phyloP scores from a whole-genome alignment of 164 flowering plant species.

The Sextonia rubra region DNA sequence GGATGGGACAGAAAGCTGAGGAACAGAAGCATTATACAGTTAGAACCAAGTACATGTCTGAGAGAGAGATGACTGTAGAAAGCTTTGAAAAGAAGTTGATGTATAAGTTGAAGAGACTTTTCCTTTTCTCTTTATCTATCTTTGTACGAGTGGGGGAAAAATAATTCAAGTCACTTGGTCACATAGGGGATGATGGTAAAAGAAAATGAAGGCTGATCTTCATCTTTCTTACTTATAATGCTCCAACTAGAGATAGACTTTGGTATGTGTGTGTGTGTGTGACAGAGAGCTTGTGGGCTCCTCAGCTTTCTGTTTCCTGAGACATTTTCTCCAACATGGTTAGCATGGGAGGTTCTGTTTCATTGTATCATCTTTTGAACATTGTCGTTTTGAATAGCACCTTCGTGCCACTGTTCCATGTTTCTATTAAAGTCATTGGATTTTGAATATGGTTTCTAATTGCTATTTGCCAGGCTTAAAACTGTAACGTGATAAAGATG shows the following conservation, averaged over 20 bases:
- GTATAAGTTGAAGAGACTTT: conserved; percentile 23
- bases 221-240: neutral
- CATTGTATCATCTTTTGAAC: conserved; percentile 5
- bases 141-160: conserved; percentile 25
- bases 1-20: conserved; percentile 91
- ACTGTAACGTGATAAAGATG: neutral
- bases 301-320: conserved; percentile 17
- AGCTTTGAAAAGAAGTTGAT: conserved; percentile 23
- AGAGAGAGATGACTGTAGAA: conserved; percentile 43
- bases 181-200: neutral
- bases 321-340: conserved; percentile 6
- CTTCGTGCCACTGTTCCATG: no score
- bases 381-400: no score
- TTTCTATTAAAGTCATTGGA: no score
- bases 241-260: neutral
- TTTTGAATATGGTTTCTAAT: neutral
- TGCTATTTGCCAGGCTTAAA: neutral
- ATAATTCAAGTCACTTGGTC: conserved; percentile 16
- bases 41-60: conserved; percentile 30
- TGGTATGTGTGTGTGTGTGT: neutral
- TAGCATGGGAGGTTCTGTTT: conserved; percentile 7
- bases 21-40: conserved; percentile 75
- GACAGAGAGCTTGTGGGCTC: conserved; percentile 16
- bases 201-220: neutral
- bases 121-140: conserved; percentile 6